Percentiles rank a stretch among this genome's conserved stretches.
Evolutionary conservation across 1,284 basidiomycete species (phyloP).

Genomic region (Sparassis latifolia): DNA sequence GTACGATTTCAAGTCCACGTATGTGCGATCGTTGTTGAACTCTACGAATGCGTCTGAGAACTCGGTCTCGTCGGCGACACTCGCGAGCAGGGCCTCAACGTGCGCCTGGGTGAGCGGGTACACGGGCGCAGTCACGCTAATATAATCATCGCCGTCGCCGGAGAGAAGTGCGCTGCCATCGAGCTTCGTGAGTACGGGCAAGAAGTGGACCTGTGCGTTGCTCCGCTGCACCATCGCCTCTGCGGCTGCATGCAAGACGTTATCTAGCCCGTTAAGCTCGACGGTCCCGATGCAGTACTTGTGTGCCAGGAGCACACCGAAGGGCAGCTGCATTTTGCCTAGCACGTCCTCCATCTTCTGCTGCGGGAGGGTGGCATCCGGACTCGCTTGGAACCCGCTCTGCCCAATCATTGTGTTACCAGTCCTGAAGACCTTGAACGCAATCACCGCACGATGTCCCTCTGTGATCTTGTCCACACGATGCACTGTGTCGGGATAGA

Average conservation of each 20-base stretch:
- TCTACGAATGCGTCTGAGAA: too few relatives aligned
- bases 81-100: conserved; percentile 14
- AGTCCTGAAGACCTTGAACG: conserved; percentile 26
- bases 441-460: conserved; percentile 25
- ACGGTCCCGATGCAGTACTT: conserved; percentile 21
- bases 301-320: conserved; percentile 23
- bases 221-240: background rate
- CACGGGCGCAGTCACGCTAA: conserved; percentile 7
- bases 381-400: conserved; percentile 1
- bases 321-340: conserved; percentile 14
- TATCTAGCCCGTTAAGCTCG: conserved; percentile 21
- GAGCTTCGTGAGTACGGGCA: conserved; percentile 20
- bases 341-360: conserved; percentile 8
- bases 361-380: background rate
- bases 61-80: too few relatives aligned
- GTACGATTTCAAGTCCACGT: too few relatives aligned
- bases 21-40: too few relatives aligned
- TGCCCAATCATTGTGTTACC: background rate
- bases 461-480: conserved; percentile 11
- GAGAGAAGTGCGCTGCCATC: conserved; percentile 5
- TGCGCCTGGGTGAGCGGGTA: conserved; percentile 23
- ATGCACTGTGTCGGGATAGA: conserved; percentile 34
- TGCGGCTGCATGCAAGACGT: conserved; percentile 15
- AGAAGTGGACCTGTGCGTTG: conserved; percentile 14
- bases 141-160: background rate